Base-by-base conservation (phyloP, 192 early-diverging fungal species). In the Paraglomus brasilianum region DNA sequence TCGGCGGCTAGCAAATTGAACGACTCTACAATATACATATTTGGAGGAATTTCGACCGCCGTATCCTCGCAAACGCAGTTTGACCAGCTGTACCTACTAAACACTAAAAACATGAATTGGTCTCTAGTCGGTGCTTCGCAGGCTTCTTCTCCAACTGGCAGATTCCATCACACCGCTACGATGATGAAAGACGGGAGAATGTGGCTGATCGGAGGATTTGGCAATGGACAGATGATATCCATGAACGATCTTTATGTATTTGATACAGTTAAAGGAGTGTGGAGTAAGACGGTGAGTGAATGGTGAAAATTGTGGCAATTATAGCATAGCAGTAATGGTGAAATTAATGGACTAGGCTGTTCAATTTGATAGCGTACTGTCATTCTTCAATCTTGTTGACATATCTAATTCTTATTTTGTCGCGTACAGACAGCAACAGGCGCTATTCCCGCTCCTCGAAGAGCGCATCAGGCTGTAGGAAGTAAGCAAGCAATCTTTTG, bases 151-250 rank as follows among this genome's bases (percentile, higher is more conserved):
- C 74, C 74, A 14, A 46, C 68, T 40, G 44, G 42, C 42, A 69
- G 74, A 22, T 70, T 40, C 48, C 69, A 71, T 51, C 74, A 75
- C 36, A 71, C 60, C 5, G 17, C 67, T 10, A 75, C 66, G 1
- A 13, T 75, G 42, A 57, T 75, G 22, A 5, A 47, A 0, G 74
- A 75, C 49, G 74, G 74, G 10, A 62, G 66, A 36, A 70, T 75
- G 68, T 56, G 65, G 39, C 44, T 75, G 0, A 62, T 75, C 40
- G 74, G 74, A 48, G 74, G 74, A 15, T 61, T 70, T 56, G 53
- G 51, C 13, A 62, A 49, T 42, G 43, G 24, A 14, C 11, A 48
- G 39, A 64, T 61, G 9, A 42, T 74, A 13, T 10, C 50, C 9
- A 74, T 70, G 47, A 36, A 10, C 1, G 15, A 62, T 38, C 47